Conservation (phyloP, 768 basidiomycete species). For the Serendipita indica region DNA sequence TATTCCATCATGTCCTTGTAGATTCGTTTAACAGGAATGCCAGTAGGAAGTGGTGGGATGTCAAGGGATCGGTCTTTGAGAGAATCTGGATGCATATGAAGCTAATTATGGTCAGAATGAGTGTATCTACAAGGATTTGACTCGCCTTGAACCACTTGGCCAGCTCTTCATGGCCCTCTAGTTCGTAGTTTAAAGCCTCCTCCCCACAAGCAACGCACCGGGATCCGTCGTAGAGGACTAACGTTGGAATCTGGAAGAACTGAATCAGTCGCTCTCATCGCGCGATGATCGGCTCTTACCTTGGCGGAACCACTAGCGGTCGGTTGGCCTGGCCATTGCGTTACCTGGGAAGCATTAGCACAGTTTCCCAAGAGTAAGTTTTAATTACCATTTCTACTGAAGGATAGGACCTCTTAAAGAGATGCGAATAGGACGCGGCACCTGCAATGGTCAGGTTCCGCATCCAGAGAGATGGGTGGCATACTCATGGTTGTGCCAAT, state of each 20-base stretch:
- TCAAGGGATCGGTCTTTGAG: not conserved
- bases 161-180: not conserved
- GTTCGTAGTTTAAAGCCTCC: slow-evolving; percentile 5
- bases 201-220: not conserved
- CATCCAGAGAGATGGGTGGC: not conserved
- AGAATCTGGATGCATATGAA: not conserved
- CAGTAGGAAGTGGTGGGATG: slow-evolving; percentile 1
- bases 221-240: not conserved
- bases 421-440: not conserved
- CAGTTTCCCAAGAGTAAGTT: not conserved
- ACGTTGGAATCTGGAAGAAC: not conserved
- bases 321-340: slow-evolving; percentile 11
- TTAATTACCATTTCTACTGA: not conserved
- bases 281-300: not conserved
- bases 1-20: slow-evolving; percentile 5
- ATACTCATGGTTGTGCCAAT: slow-evolving; percentile 5
- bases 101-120: not conserved
- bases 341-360: not conserved
- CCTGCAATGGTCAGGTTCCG: not conserved
- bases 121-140: too few species aligned
- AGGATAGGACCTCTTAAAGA: not conserved
- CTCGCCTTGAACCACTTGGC: slow-evolving; percentile 11
- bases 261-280: not conserved
- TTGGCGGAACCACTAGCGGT: not conserved
- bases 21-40: not conserved